Evolutionary conservation across 2,329 filamentous ascomycete genomes (phyloP).

Genomic region (Pleoardoris graminearum): DNA sequence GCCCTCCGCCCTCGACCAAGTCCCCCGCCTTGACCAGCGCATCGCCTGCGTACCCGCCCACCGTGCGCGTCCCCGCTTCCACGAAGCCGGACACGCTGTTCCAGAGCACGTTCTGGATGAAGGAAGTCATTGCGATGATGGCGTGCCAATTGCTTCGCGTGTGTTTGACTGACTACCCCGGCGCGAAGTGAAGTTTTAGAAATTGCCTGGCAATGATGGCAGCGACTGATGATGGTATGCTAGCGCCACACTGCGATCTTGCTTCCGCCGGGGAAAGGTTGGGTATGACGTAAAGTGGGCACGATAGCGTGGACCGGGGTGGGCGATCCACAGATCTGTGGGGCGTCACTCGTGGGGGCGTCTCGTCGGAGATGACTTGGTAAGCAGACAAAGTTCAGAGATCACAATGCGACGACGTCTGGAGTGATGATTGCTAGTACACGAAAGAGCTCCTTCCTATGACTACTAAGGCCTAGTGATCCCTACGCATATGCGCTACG

Average conservation of each 20-base stretch:
- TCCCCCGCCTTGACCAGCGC: constrained; percentile 45
- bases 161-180: background rate
- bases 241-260: constrained; percentile 27
- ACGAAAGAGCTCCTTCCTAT: too few species aligned
- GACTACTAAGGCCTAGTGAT: too few species aligned
- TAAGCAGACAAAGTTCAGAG: too few species aligned
- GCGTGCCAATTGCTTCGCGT: background rate
- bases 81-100: constrained; percentile 45
- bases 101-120: constrained; percentile 45
- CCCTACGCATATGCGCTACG: too few species aligned
- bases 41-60: constrained; percentile 44
- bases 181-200: background rate
- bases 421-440: too few species aligned
- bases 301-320: constrained; percentile 11
- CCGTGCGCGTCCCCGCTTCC: constrained; percentile 41
- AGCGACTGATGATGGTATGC: constrained; percentile 8
- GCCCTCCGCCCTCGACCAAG: constrained; percentile 39
- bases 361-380: too few species aligned
- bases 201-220: background rate
- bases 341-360: background rate
- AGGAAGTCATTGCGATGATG: constrained; percentile 27
- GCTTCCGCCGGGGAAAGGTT: constrained; percentile 21
- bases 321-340: constrained; percentile 4
- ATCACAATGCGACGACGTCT: too few species aligned
- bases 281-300: constrained; percentile 36